phyloP scores from a whole-genome alignment of 441 rosid species.

The Kokia cookei region DNA sequence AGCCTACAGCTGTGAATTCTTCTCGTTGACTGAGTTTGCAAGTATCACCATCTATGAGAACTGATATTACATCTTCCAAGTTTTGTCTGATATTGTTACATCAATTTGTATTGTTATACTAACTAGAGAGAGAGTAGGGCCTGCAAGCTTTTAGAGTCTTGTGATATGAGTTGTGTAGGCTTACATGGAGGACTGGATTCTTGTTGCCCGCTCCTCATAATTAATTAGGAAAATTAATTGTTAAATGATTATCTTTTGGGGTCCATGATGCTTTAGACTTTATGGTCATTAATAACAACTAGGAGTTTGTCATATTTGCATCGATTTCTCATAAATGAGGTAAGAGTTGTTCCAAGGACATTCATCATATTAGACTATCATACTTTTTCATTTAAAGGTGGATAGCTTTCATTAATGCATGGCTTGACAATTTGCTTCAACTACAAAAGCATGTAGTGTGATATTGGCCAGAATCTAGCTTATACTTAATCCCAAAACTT shows the following conservation, averaged over 20 bases:
- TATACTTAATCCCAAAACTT: no score
- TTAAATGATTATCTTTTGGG: conserved; percentile 17
- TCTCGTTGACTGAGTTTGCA: neutral
- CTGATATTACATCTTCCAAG: neutral
- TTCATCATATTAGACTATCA: neutral
- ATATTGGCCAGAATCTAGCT: neutral
- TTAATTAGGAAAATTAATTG: conserved; percentile 8
- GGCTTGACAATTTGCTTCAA: neutral
- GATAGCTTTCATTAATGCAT: neutral
- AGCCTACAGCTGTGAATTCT: neutral
- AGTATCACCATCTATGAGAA: neutral
- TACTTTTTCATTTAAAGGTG: neutral
- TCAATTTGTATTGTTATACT: neutral
- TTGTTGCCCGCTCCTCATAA: conserved; percentile 5
- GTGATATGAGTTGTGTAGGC: conserved; percentile 2
- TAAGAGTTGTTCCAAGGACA: neutral
- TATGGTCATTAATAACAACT: neutral
- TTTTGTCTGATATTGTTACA: neutral
- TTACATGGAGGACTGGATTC: conserved; percentile 1
- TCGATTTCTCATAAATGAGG: conserved; percentile 1
- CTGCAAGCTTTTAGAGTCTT: conserved; percentile 7
- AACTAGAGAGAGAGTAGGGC: neutral
- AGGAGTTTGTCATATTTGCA: neutral
- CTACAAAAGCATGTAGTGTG: neutral
- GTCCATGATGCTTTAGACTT: neutral